Percentiles rank a stretch among this genome's conserved stretches.
Conservation (phyloP, 441 rosid genomes). For the Gossypium armourianum region DNA sequence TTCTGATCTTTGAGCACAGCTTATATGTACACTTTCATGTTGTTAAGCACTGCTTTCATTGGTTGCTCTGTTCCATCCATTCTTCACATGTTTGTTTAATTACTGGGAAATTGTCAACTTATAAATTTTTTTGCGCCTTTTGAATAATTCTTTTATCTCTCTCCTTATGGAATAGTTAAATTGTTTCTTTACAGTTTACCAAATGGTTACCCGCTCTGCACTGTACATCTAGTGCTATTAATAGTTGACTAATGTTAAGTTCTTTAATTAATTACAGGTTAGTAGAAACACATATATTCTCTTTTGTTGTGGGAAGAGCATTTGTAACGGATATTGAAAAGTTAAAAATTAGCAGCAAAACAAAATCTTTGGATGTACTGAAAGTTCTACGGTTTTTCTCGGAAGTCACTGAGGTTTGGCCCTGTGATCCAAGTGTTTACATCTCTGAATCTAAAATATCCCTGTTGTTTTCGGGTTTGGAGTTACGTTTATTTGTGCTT, state of each 20-base stretch:
- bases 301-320: slow-evolving; percentile 98
- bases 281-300: slow-evolving; percentile 98
- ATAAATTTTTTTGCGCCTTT: background rate
- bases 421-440: slow-evolving; percentile 16
- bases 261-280: slow-evolving; percentile 53
- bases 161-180: background rate
- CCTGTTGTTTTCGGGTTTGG: slow-evolving; percentile 17
- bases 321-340: slow-evolving; percentile 94
- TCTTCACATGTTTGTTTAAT: background rate
- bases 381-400: slow-evolving; percentile 64
- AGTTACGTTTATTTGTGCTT: slow-evolving; percentile 21
- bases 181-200: background rate
- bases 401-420: slow-evolving; percentile 63
- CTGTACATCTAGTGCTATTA: background rate
- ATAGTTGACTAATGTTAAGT: slow-evolving; percentile 23
- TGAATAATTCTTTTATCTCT: background rate
- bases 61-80: background rate
- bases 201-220: background rate
- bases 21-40: background rate
- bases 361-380: slow-evolving; percentile 64
- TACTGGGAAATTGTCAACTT: background rate
- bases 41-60: background rate
- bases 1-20: background rate
- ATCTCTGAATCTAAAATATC: slow-evolving; percentile 1
- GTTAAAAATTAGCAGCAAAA: slow-evolving; percentile 86